Evolutionary conservation across 2,329 filamentous ascomycete genomes (phyloP).

Genomic region (Phialemonium atrogriseum): DNA sequence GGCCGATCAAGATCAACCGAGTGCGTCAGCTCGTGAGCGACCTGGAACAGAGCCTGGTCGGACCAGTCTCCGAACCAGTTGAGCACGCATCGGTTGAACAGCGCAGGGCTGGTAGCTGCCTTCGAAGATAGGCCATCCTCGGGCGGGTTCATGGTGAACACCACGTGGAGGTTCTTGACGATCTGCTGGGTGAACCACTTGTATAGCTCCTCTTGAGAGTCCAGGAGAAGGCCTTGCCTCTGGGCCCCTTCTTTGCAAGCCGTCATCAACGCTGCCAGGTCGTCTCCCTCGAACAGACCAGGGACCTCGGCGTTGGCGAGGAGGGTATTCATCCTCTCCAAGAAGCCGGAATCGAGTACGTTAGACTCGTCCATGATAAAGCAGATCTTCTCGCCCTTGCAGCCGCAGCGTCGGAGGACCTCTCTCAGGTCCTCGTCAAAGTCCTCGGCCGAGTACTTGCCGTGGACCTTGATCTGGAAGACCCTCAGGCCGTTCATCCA

Average conservation of each 20-base stretch:
- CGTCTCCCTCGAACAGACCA: constrained; percentile 97
- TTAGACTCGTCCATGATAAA: constrained; percentile 99
- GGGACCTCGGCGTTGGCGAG: constrained; percentile 99
- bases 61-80: constrained; percentile 99
- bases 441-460: constrained; percentile 95
- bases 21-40: constrained; percentile 88
- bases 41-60: constrained; percentile 96
- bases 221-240: constrained; percentile 85
- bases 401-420: constrained; percentile 86
- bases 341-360: constrained; percentile 94
- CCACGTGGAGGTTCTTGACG: constrained; percentile 96
- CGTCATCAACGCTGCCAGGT: constrained; percentile 97
- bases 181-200: constrained; percentile 99
- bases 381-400: constrained; percentile 98
- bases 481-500: constrained; percentile 99
- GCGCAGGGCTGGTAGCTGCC: constrained; percentile 89
- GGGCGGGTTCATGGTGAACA: constrained; percentile 99
- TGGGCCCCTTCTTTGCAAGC: constrained; percentile 98
- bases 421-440: constrained; percentile 96
- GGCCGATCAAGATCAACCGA: constrained; percentile 90
- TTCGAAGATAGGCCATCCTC: constrained; percentile 92
- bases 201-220: constrained; percentile 98
- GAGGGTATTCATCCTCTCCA: constrained; percentile 98
- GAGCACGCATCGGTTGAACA: constrained; percentile 99
- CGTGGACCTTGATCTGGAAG: constrained; percentile 99